These are phyloP conservation scores for Colletotrichum orchidophilum DNA, from an alignment of 2,329 filamentous ascomycete species.

Conservation along the genomic window DNA sequence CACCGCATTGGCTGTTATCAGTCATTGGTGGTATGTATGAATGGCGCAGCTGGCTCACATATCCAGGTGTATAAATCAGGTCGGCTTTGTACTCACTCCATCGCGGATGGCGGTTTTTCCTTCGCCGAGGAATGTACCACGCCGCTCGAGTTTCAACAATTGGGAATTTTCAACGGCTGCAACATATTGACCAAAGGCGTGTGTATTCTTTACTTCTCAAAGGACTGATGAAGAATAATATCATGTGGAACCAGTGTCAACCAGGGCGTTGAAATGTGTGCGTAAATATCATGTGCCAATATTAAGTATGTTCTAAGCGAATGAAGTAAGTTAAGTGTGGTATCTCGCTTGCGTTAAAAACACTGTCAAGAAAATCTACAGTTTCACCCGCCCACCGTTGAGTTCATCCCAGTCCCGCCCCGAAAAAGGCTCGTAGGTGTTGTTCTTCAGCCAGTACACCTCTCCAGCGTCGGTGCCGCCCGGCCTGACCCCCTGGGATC, in stretches of 20 bases:
- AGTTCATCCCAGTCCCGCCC: slow-evolving; percentile 75
- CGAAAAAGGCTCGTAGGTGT: slow-evolving; percentile 74
- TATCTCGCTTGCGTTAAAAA: slow-evolving; percentile 26
- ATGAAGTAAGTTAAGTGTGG: slow-evolving; percentile 2
- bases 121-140: background rate
- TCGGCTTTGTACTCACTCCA: too few relatives aligned
- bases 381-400: slow-evolving; percentile 73
- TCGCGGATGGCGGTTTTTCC: too few relatives aligned
- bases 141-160: too few relatives aligned
- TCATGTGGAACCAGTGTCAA: too few relatives aligned
- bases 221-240: too few relatives aligned
- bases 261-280: background rate
- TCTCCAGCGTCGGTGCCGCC: slow-evolving; percentile 57
- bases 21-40: background rate
- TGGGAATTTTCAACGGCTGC: too few relatives aligned
- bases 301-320: background rate
- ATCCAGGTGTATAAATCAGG: too few relatives aligned
- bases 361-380: slow-evolving; percentile 53
- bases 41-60: background rate
- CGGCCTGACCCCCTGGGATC: slow-evolving; percentile 79
- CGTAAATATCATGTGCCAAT: background rate
- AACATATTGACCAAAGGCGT: too few relatives aligned
- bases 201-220: too few relatives aligned
- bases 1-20: background rate
- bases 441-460: slow-evolving; percentile 72